Evolutionary conservation across 2,329 filamentous ascomycete genomes (phyloP).

Genomic region (Neofusicoccum sp.): DNA sequence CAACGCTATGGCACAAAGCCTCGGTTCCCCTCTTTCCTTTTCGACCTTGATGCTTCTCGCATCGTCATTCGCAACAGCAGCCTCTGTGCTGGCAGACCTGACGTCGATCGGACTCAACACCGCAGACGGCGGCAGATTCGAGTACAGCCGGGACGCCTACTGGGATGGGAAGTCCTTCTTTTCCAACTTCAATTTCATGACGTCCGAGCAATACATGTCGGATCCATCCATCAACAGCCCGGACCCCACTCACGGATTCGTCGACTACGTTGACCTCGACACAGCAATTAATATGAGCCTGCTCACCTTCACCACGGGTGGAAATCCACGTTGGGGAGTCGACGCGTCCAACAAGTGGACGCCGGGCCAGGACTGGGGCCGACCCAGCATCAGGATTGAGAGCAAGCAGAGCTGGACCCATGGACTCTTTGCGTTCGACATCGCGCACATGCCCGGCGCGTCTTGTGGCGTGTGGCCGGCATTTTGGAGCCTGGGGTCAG

Average conservation of each 20-base stretch:
- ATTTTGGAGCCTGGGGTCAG: conserved; percentile 40
- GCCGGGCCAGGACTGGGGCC: conserved; percentile 36
- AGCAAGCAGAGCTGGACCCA: conserved; percentile 41
- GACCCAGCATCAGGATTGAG: conserved; percentile 38
- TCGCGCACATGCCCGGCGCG: conserved; percentile 39
- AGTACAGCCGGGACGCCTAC: not conserved
- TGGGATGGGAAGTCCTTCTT: conserved; percentile 40
- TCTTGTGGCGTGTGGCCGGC: conserved; percentile 43
- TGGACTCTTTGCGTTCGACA: conserved; percentile 43
- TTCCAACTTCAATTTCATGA: conserved; percentile 47
- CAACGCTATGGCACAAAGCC: too few species aligned
- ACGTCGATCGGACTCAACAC: too few species aligned
- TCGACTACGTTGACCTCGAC: conserved; percentile 46
- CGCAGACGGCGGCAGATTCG: not conserved
- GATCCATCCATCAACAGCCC: not conserved
- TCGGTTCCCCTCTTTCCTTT: too few species aligned
- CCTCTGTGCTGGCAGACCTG: too few species aligned
- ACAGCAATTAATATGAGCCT: conserved; percentile 38
- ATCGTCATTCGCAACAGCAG: too few species aligned
- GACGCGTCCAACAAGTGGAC: conserved; percentile 42
- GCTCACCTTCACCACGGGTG: conserved; percentile 27
- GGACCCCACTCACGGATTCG: conserved; percentile 37
- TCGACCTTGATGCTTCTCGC: too few species aligned
- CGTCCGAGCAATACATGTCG: not conserved
- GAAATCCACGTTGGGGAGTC: conserved; percentile 32